These are phyloP conservation scores for Nepenthes gracilis DNA, from an alignment of 148 eudicot genomes.

Conservation along the genomic window DNA sequence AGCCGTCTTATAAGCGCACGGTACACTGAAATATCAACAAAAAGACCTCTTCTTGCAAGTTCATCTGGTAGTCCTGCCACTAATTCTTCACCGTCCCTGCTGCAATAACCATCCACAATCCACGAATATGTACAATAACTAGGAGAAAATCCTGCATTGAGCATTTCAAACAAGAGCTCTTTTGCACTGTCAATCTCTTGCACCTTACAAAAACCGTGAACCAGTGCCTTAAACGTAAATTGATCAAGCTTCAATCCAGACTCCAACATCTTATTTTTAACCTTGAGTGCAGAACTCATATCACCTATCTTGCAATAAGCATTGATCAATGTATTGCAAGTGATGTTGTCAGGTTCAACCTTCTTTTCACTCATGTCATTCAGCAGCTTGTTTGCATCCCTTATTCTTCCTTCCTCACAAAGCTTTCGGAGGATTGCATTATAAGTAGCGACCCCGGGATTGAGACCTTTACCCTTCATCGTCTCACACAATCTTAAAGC, in stretches of 20 bases:
- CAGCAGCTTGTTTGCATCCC: conserved; percentile 70
- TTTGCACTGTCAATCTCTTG: conserved; percentile 51
- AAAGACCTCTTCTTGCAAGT: conserved; percentile 36
- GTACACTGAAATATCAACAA: conserved; percentile 53
- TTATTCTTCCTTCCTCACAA: conserved; percentile 73
- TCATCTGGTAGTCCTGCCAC: conserved; percentile 42
- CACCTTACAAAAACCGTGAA: conserved; percentile 71
- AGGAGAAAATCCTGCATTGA: conserved; percentile 55
- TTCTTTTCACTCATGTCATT: conserved; percentile 70
- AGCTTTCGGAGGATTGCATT: conserved; percentile 68
- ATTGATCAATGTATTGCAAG: conserved; percentile 87
- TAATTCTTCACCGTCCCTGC: conserved; percentile 41
- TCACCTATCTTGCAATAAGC: conserved; percentile 91
- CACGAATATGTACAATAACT: conserved; percentile 63
- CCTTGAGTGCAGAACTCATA: conserved; percentile 53
- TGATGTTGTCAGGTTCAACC: conserved; percentile 71
- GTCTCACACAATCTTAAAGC: conserved; percentile 40
- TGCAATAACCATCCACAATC: conserved; percentile 75
- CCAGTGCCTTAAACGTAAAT: conserved; percentile 66
- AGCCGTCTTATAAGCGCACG: conserved; percentile 73
- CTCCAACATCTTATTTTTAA: conserved; percentile 59
- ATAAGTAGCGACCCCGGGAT: conserved; percentile 62
- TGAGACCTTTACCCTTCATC: conserved; percentile 62
- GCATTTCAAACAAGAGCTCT: conserved; percentile 55
- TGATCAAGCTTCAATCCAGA: conserved; percentile 56